A percentile compares a stretch with the other conserved stretches of the same genome.
Conservation (phyloP, 1,139 yeast genomes). For the Kurtzmaniella quercitrusa region DNA sequence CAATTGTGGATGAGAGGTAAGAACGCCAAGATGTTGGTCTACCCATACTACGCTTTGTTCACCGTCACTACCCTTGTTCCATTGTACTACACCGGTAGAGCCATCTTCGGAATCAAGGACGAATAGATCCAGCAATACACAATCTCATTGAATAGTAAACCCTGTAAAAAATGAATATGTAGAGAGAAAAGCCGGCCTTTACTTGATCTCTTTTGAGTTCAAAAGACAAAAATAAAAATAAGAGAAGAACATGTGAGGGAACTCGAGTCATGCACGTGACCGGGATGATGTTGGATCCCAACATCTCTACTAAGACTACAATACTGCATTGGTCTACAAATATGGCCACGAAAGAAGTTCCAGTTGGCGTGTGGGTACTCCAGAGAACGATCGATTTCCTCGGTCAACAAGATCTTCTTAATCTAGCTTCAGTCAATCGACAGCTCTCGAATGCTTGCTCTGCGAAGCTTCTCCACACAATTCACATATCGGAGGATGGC, state of each 20-base stretch:
- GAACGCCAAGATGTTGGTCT: slow-evolving; percentile 75
- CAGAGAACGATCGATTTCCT: slow-evolving; percentile 20
- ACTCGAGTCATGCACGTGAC: background rate
- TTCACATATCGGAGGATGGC: background rate
- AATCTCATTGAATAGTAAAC: background rate
- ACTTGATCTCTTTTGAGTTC: no score
- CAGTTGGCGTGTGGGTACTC: background rate
- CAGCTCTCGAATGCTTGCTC: slow-evolving; percentile 16
- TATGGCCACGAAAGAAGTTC: background rate
- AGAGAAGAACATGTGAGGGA: no score
- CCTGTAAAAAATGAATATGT: no score
- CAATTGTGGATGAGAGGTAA: slow-evolving; percentile 72
- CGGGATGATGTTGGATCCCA: background rate
- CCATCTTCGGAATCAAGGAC: slow-evolving; percentile 66
- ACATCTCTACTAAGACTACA: no score
- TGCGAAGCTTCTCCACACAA: background rate
- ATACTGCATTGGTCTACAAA: background rate
- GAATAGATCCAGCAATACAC: slow-evolving; percentile 16
- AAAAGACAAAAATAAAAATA: no score
- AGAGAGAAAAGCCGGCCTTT: no score
- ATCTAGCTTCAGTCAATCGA: slow-evolving; percentile 35
- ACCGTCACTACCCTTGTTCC: slow-evolving; percentile 69
- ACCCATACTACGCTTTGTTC: slow-evolving; percentile 88
- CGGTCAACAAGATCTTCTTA: slow-evolving; percentile 32
- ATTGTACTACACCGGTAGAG: slow-evolving; percentile 75